A percentile compares a stretch with the other conserved stretches of the same genome.
Evolutionary conservation across 108 stramenopile species (phyloP).

Genomic region (Fragilaria crotonensis): DNA sequence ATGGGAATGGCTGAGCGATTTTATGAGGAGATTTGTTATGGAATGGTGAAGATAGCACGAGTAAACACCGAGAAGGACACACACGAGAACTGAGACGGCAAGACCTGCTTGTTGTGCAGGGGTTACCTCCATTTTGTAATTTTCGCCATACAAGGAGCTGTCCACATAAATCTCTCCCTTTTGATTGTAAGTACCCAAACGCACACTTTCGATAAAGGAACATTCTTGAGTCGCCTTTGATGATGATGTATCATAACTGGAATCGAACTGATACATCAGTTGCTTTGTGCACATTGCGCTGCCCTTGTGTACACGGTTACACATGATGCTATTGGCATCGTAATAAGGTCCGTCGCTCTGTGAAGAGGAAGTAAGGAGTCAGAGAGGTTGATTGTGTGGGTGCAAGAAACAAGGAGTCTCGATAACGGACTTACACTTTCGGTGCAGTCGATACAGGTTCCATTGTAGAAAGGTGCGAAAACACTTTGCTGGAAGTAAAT

Average conservation of each 20-base stretch:
- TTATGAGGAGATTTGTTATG: slow-evolving; percentile 54
- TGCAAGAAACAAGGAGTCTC: neutral
- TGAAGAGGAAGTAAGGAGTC: slow-evolving; percentile 6
- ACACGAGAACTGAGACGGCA: slow-evolving; percentile 12
- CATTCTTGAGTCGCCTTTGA: slow-evolving; percentile 21
- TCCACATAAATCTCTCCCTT: slow-evolving; percentile 25
- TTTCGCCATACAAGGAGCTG: neutral
- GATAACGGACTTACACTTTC: slow-evolving; percentile 29
- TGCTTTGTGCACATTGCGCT: slow-evolving; percentile 26
- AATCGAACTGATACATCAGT: slow-evolving; percentile 19
- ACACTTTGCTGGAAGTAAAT: slow-evolving; percentile 24
- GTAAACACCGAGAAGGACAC: slow-evolving; percentile 29
- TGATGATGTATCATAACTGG: slow-evolving; percentile 3
- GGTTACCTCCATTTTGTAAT: slow-evolving; percentile 19
- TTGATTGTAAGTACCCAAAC: slow-evolving; percentile 42
- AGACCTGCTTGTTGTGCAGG: slow-evolving; percentile 22
- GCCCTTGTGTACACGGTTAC: slow-evolving; percentile 32
- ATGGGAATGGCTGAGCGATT: slow-evolving; percentile 43
- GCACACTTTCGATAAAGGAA: slow-evolving; percentile 44
- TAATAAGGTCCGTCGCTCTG: slow-evolving; percentile 42
- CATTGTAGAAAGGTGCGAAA: slow-evolving; percentile 30
- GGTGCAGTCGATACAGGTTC: slow-evolving; percentile 36
- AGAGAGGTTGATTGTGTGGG: neutral
- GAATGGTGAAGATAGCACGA: slow-evolving; percentile 55
- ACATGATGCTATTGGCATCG: slow-evolving; percentile 34